These are phyloP conservation scores for Phylloporus sp. DNA, from an alignment of 1,284 basidiomycete genomes.

Conservation along the genomic window DNA sequence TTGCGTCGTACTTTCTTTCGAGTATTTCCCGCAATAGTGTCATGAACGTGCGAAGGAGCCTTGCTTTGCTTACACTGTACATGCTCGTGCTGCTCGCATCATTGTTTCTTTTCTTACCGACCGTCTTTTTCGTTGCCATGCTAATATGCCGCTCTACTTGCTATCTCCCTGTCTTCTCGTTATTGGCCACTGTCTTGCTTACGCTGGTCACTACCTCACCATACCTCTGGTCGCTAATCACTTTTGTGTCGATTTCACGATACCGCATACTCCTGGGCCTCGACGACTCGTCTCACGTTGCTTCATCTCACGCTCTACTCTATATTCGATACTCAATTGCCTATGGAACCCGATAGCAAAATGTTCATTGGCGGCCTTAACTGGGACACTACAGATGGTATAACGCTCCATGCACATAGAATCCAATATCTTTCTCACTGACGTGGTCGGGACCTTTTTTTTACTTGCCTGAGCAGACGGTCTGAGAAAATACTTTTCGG, in stretches of 20 bases:
- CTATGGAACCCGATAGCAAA: slow-evolving; percentile 72
- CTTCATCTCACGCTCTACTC: slow-evolving; percentile 33
- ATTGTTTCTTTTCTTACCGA: slow-evolving; percentile 19
- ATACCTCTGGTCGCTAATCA: slow-evolving; percentile 40
- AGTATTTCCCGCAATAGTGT: slow-evolving; percentile 30
- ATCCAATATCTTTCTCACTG: slow-evolving; percentile 43
- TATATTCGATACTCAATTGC: slow-evolving; percentile 40
- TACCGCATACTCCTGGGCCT: slow-evolving; percentile 37
- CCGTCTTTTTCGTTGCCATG: slow-evolving; percentile 29
- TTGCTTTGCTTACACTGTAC: slow-evolving; percentile 26
- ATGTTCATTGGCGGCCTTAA: slow-evolving; percentile 98
- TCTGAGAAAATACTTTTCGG: slow-evolving; percentile 70
- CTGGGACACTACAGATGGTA: slow-evolving; percentile 98
- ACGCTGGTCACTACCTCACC: slow-evolving; percentile 41
- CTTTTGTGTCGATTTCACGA: slow-evolving; percentile 42
- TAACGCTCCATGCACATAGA: slow-evolving; percentile 45
- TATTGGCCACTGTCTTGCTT: slow-evolving; percentile 42
- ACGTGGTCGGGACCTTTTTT: slow-evolving; percentile 34
- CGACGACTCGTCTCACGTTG: slow-evolving; percentile 34
- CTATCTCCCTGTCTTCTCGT: slow-evolving; percentile 38
- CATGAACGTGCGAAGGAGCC: slow-evolving; percentile 29
- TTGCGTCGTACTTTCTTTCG: slow-evolving; percentile 16
- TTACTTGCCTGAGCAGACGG: slow-evolving; percentile 54
- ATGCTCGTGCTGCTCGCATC: slow-evolving; percentile 17
- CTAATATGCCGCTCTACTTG: slow-evolving; percentile 34